phyloP scores from a whole-genome alignment of 1,284 basidiomycete genomes.

The Polyporus tsugae region DNA sequence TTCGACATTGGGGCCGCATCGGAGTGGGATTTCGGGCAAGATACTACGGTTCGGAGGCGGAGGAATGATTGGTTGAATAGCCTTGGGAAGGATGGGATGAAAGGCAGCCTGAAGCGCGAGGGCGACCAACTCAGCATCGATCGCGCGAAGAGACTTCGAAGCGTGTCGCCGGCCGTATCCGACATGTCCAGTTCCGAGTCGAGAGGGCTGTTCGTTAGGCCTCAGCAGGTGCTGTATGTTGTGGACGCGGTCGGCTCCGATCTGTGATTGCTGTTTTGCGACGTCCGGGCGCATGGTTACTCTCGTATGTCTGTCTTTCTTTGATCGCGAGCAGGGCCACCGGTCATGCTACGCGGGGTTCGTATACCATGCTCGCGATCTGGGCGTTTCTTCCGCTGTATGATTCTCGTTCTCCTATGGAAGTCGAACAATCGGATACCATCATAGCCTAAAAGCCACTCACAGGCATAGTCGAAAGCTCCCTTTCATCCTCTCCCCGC shows the following conservation, averaged over 20 bases:
- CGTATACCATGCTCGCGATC: neutral
- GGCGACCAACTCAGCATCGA: slow-evolving; percentile 70
- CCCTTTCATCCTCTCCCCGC: neutral
- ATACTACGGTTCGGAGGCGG: slow-evolving; percentile 53
- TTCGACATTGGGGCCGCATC: slow-evolving; percentile 72
- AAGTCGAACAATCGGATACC: slow-evolving; percentile 21
- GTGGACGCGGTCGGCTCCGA: slow-evolving; percentile 71
- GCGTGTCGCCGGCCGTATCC: slow-evolving; percentile 72
- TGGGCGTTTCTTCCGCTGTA: slow-evolving; percentile 10
- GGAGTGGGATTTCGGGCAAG: slow-evolving; percentile 64
- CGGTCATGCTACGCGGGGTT: neutral
- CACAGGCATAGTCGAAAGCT: slow-evolving; percentile 9
- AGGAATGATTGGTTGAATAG: slow-evolving; percentile 50
- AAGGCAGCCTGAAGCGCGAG: slow-evolving; percentile 63
- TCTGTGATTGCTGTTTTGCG: slow-evolving; percentile 32
- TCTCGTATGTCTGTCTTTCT: slow-evolving; percentile 12
- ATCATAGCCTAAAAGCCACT: slow-evolving; percentile 11
- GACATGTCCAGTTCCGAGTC: slow-evolving; percentile 70
- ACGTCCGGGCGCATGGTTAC: neutral
- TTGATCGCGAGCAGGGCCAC: slow-evolving; percentile 12
- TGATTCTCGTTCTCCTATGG: slow-evolving; percentile 21
- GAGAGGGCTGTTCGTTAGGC: slow-evolving; percentile 79
- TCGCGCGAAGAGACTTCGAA: slow-evolving; percentile 72
- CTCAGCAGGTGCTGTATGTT: slow-evolving; percentile 84
- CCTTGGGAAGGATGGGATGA: slow-evolving; percentile 36